phyloP scores from a whole-genome alignment of 169 alveolate species.

The Plasmodium gonderi region DNA sequence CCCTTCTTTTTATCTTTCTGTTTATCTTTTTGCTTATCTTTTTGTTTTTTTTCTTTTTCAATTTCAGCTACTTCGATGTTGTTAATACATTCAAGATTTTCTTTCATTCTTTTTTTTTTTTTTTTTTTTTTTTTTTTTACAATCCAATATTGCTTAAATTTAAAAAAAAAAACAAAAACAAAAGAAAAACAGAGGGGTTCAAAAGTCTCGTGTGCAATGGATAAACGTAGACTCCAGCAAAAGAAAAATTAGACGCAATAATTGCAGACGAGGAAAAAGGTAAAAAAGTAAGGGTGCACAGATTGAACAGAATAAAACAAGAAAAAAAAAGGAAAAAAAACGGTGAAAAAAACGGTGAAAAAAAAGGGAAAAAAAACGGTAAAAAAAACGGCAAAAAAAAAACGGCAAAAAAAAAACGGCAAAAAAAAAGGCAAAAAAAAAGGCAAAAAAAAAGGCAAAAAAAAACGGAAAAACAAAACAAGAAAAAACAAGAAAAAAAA shows the following conservation, averaged over 20 bases:
- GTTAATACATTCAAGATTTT: slow-evolving; percentile 26
- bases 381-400: neutral
- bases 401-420: no score
- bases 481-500: neutral
- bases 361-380: neutral
- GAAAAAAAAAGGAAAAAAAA: neutral
- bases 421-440: neutral
- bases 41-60: slow-evolving; percentile 11
- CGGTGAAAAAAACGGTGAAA: neutral
- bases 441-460: neutral
- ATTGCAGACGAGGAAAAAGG: neutral
- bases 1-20: neutral
- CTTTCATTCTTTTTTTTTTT: slow-evolving; percentile 31
- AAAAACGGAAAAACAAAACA: no score
- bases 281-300: neutral
- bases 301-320: neutral
- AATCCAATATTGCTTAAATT: neutral
- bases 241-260: neutral
- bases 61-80: neutral
- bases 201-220: neutral
- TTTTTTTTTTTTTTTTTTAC: neutral
- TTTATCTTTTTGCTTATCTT: neutral
- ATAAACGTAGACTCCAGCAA: neutral
- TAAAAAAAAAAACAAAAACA: neutral
- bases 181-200: neutral